Percentiles rank a stretch among this genome's conserved stretches.
Conservation (phyloP, 495 filamentous ascomycete genomes). For the Aspergillus conjunctus region DNA sequence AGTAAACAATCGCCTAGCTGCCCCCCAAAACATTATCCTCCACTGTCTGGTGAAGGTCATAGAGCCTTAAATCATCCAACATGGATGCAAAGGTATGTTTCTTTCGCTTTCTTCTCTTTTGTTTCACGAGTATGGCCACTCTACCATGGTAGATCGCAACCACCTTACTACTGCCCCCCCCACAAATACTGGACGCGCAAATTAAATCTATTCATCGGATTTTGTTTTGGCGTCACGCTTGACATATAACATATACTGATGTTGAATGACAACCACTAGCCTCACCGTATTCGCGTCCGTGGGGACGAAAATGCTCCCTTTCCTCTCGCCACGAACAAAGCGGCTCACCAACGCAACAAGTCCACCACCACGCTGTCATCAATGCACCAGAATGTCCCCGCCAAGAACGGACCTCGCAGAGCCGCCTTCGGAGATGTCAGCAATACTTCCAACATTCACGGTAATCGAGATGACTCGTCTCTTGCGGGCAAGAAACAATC, state of each 20-base stretch:
- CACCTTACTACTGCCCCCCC: not conserved
- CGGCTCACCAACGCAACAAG: constrained; percentile 78
- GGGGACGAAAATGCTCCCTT: constrained; percentile 76
- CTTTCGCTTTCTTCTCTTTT: constrained; percentile 5
- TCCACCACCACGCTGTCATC: constrained; percentile 69
- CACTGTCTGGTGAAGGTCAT: constrained; percentile 20
- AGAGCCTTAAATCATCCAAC: constrained; percentile 11
- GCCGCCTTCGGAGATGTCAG: constrained; percentile 80
- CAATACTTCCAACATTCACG: constrained; percentile 61
- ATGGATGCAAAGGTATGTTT: constrained; percentile 52
- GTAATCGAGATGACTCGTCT: constrained; percentile 55
- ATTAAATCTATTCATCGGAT: not conserved
- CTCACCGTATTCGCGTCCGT: constrained; percentile 68
- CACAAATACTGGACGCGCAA: constrained; percentile 21
- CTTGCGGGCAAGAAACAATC: constrained; percentile 50
- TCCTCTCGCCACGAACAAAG: constrained; percentile 53
- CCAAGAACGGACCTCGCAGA: constrained; percentile 72
- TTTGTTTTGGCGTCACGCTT: constrained; percentile 13
- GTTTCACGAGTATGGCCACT: not conserved
- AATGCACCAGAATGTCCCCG: constrained; percentile 54
- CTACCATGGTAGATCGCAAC: not conserved
- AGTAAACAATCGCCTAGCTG: constrained; percentile 36
- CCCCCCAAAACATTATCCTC: constrained; percentile 10
- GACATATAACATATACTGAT: not conserved
- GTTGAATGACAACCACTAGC: constrained; percentile 50